phyloP scores from a whole-genome alignment of 139 green algal genomes.

The Coelastrella sp. region DNA sequence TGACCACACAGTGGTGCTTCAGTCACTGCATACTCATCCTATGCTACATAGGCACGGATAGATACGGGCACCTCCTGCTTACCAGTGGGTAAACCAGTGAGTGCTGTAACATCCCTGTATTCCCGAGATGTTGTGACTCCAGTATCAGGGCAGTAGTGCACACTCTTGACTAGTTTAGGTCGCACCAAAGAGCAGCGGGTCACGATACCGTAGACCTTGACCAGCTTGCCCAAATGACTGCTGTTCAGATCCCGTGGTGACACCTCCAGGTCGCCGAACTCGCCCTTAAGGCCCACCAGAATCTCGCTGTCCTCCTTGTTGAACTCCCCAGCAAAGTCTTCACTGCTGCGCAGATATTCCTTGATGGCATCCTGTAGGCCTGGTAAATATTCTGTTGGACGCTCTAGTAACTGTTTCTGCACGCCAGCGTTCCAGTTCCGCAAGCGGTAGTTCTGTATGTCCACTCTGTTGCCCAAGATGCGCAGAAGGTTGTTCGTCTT shows the following conservation, averaged over 20 bases:
- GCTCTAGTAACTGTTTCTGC: conserved; percentile 74
- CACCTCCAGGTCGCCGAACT: conserved; percentile 91
- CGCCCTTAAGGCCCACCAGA: conserved; percentile 87
- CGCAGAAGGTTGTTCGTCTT: conserved; percentile 51
- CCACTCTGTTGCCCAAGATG: conserved; percentile 55
- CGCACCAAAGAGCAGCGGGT: conserved; percentile 92
- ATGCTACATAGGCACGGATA: background rate
- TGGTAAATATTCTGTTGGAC: conserved; percentile 84
- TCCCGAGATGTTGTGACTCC: conserved; percentile 78
- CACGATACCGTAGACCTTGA: conserved; percentile 96
- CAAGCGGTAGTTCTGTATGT: conserved; percentile 83
- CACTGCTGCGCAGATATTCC: conserved; percentile 61
- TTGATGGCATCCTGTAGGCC: conserved; percentile 92
- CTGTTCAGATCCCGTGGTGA: conserved; percentile 90
- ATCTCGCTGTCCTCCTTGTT: conserved; percentile 53
- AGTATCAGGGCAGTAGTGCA: conserved; percentile 93
- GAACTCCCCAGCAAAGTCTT: conserved; percentile 35
- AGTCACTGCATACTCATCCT: too few relatives aligned
- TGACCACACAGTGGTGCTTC: background rate
- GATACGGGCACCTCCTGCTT: background rate
- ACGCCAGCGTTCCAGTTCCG: conserved; percentile 83
- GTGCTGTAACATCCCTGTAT: conserved; percentile 94
- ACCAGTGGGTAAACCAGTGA: conserved; percentile 71
- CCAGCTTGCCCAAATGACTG: conserved; percentile 85
- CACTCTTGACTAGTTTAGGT: conserved; percentile 90